phyloP scores from a whole-genome alignment of 2,329 filamentous ascomycete genomes.

The Ramichloridium luteum region DNA sequence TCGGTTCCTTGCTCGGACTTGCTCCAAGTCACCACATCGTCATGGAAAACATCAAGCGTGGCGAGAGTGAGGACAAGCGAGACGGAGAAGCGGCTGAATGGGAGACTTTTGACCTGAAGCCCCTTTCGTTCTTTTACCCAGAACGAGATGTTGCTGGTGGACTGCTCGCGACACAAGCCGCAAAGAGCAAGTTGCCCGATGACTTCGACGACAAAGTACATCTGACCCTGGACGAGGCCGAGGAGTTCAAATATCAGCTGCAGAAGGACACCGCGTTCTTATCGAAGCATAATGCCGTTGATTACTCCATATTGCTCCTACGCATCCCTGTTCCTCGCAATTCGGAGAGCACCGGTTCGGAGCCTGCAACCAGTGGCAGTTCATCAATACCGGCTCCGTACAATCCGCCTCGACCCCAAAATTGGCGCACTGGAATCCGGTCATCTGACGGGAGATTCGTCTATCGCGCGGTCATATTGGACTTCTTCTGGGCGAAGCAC shows the following conservation, averaged over 20 bases:
- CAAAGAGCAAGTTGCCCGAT: conserved; percentile 54
- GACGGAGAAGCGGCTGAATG: conserved; percentile 35
- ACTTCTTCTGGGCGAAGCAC: conserved; percentile 72
- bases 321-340: conserved; percentile 36
- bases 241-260: conserved; percentile 43
- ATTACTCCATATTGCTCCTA: conserved; percentile 64
- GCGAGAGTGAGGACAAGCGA: conserved; percentile 37
- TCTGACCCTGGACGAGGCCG: conserved; percentile 43
- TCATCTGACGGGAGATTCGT: conserved; percentile 53
- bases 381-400: conserved; percentile 20
- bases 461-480: conserved; percentile 55
- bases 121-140: conserved; percentile 62
- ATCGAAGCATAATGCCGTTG: conserved; percentile 51
- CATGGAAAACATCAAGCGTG: conserved; percentile 64
- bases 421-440: conserved; percentile 50
- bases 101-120: conserved; percentile 66
- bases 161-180: conserved; percentile 48
- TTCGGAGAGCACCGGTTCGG: conserved; percentile 2
- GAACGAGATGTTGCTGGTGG: conserved; percentile 59
- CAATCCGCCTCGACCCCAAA: conserved; percentile 19
- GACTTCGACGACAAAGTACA: conserved; percentile 54
- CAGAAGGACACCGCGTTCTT: conserved; percentile 53
- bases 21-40: conserved; percentile 62
- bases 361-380: conserved; percentile 4
- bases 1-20: conserved; percentile 48